Percentiles rank a stretch among this genome's conserved stretches.
Conservation (phyloP, 768 basidiomycete species). For the Podaxis sp. region DNA sequence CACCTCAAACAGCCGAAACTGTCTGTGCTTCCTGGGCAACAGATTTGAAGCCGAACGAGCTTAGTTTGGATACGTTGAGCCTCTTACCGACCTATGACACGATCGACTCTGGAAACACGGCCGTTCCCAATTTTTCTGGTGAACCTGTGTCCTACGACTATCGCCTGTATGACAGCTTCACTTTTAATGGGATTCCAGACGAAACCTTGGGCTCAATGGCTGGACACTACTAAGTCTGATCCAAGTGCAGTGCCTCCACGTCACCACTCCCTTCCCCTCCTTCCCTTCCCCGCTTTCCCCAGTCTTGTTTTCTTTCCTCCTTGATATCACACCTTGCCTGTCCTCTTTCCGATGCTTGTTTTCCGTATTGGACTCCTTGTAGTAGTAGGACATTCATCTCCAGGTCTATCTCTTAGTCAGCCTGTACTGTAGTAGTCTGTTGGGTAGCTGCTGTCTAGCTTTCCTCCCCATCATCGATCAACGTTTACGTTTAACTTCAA, state of each 20-base stretch:
- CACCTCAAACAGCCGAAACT: constrained; percentile 8
- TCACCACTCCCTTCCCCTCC: background rate
- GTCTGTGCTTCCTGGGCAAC: constrained; percentile 14
- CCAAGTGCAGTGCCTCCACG: background rate
- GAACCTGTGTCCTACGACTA: constrained; percentile 23
- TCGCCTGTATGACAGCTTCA: constrained; percentile 24
- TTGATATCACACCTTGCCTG: background rate
- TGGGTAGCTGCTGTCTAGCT: background rate
- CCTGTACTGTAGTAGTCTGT: background rate
- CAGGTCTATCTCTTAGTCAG: background rate
- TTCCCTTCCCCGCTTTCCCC: background rate
- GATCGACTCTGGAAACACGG: constrained; percentile 5
- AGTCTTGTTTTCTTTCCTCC: too few species aligned
- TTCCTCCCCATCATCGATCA: background rate
- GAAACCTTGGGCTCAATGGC: constrained; percentile 21
- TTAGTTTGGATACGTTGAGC: constrained; percentile 17
- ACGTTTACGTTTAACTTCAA: too few species aligned
- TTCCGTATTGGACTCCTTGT: background rate
- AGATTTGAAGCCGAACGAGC: constrained; percentile 14
- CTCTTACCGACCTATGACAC: constrained; percentile 19
- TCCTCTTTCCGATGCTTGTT: background rate
- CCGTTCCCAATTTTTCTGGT: constrained; percentile 9
- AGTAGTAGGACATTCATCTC: background rate
- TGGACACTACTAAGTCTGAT: constrained; percentile 20
- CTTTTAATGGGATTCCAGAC: constrained; percentile 20